Evolutionary conservation across 176 grass and related monocot species (phyloP).

Genomic region (Oryza glaberrima): DNA sequence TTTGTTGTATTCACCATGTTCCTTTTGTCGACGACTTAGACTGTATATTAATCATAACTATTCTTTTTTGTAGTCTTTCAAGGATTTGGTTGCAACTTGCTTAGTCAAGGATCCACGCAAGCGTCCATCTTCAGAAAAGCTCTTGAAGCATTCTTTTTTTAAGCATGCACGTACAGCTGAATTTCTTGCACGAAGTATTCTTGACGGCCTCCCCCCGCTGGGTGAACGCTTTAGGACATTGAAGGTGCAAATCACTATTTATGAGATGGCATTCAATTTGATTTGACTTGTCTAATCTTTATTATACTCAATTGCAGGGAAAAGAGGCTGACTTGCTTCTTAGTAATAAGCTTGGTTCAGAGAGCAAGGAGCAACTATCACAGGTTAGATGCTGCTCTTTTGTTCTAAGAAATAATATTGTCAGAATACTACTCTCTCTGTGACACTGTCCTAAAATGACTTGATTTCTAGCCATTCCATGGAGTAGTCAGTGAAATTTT

Average conservation of each 20-base stretch:
- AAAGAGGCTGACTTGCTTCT: conserved; percentile 83
- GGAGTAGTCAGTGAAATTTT: conserved; percentile 8
- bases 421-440: background rate
- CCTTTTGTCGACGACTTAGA: background rate
- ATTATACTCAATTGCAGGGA: conserved; percentile 52
- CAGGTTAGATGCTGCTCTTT: conserved; percentile 69
- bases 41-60: conserved; percentile 24
- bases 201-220: conserved; percentile 76
- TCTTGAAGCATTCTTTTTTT: conserved; percentile 95
- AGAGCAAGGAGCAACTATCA: conserved; percentile 82
- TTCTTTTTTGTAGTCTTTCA: conserved; percentile 77
- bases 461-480: no score
- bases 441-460: no score
- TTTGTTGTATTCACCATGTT: conserved; percentile 37
- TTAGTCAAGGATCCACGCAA: conserved; percentile 97
- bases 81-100: conserved; percentile 85
- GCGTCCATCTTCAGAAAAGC: conserved; percentile 83
- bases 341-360: conserved; percentile 66
- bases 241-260: conserved; percentile 61
- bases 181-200: conserved; percentile 67
- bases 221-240: conserved; percentile 80
- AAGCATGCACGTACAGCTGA: conserved; percentile 79
- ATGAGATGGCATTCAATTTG: conserved; percentile 18
- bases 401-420: conserved; percentile 33
- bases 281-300: conserved; percentile 37